These are phyloP conservation scores for Orbilia quercus DNA, from an alignment of 2,329 filamentous ascomycete genomes.

Conservation along the genomic window DNA sequence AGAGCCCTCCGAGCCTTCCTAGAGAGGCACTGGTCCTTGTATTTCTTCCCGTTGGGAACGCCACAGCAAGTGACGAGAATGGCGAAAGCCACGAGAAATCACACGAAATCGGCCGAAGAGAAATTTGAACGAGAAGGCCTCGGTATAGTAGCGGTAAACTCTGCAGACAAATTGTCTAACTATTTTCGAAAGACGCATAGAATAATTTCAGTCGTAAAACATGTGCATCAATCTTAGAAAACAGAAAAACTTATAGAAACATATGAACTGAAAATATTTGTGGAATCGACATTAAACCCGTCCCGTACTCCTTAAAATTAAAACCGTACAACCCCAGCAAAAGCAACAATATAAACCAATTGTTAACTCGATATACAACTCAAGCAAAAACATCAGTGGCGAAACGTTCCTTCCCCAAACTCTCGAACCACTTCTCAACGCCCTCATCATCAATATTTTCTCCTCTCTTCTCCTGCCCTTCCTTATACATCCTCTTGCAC, in stretches of 20 bases:
- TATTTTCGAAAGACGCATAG: too few relatives aligned
- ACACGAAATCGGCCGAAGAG: too few relatives aligned
- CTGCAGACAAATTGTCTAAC: too few relatives aligned
- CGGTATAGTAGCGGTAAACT: too few relatives aligned
- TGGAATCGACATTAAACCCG: background rate
- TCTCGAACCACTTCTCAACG: constrained; percentile 65
- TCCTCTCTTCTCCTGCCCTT: constrained; percentile 62
- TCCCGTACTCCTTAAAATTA: too few relatives aligned
- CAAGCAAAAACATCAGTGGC: constrained; percentile 65
- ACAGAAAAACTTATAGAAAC: background rate
- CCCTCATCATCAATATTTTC: constrained; percentile 63
- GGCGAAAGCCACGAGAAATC: constrained; percentile 27
- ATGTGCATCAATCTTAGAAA: background rate
- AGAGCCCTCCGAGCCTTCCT: constrained; percentile 43
- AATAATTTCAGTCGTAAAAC: too few relatives aligned
- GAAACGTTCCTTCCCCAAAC: constrained; percentile 65
- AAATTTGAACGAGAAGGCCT: too few relatives aligned
- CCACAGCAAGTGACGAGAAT: constrained; percentile 9
- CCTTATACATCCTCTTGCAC: constrained; percentile 64
- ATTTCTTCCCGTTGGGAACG: constrained; percentile 4
- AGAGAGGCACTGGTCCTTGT: constrained; percentile 6
- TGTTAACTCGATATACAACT: background rate
- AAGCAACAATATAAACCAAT: background rate
- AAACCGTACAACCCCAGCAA: too few relatives aligned
- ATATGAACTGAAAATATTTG: background rate